Evolutionary conservation across 371 early-diverging fungal genomes (phyloP).

Genomic region (Rhizomucor miehei): DNA sequence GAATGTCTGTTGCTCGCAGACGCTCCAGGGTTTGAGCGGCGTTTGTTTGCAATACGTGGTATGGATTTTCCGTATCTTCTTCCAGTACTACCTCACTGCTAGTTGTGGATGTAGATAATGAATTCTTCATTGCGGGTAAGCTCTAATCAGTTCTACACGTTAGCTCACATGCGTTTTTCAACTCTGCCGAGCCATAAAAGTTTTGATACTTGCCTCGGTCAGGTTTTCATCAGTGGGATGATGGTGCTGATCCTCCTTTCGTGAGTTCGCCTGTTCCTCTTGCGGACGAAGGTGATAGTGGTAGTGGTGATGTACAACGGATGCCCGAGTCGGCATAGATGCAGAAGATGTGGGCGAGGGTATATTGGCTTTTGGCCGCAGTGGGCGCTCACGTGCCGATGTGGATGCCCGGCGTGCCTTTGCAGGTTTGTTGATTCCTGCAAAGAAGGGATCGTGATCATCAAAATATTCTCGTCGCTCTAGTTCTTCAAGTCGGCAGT

Average conservation of each 20-base stretch:
- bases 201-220: too few species aligned
- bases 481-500: constrained; percentile 18
- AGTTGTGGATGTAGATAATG: constrained; percentile 20
- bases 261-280: constrained; percentile 8
- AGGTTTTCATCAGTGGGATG: not conserved
- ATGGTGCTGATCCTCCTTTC: too few species aligned
- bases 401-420: not conserved
- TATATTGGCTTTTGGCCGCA: not conserved
- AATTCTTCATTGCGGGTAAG: constrained; percentile 5
- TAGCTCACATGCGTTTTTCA: too few species aligned
- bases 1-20: constrained; percentile 52
- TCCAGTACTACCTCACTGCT: not conserved
- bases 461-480: constrained; percentile 6
- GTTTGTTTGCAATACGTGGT: constrained; percentile 15
- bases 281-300: constrained; percentile 29
- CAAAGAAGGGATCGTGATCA: constrained; percentile 4
- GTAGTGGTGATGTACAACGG: constrained; percentile 44
- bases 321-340: constrained; percentile 14
- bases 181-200: too few species aligned
- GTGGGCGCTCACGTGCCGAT: not conserved
- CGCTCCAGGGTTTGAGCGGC: constrained; percentile 35
- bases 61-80: constrained; percentile 9
- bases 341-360: constrained; percentile 16
- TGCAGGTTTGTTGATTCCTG: not conserved
- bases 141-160: too few species aligned